Conservation (phyloP, 2,329 filamentous ascomycete genomes). For the Thelonectria discophora region DNA sequence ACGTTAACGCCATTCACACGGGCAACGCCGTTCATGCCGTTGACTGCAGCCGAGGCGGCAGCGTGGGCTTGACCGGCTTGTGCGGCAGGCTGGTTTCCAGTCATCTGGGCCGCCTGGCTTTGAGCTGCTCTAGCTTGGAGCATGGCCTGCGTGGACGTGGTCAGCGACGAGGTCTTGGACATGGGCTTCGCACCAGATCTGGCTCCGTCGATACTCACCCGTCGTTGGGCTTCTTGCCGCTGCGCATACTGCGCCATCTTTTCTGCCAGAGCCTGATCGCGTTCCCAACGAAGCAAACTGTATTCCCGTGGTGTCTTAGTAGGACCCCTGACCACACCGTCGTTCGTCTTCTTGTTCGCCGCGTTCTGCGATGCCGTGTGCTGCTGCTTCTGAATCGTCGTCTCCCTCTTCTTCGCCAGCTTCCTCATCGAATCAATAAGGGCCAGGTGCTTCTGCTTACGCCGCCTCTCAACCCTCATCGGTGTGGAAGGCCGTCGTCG, state of each 20-base stretch:
- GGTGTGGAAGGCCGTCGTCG: constrained; percentile 80
- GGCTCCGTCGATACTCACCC: constrained; percentile 54
- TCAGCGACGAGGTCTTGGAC: constrained; percentile 41
- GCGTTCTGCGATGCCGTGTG: constrained; percentile 81
- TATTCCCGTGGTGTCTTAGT: constrained; percentile 89
- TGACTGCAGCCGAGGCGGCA: constrained; percentile 41
- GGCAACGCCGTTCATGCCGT: constrained; percentile 34
- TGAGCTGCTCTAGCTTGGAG: constrained; percentile 55
- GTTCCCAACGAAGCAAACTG: constrained; percentile 86
- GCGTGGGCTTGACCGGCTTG: constrained; percentile 44
- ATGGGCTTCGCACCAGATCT: constrained; percentile 13
- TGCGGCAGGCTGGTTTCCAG: constrained; percentile 51
- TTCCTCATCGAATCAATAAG: constrained; percentile 96
- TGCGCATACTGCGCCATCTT: constrained; percentile 64
- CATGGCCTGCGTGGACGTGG: constrained; percentile 46
- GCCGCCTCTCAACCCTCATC: constrained; percentile 84
- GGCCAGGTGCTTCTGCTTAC: constrained; percentile 85
- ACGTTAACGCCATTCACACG: constrained; percentile 51
- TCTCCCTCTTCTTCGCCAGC: constrained; percentile 91
- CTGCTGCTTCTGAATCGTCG: constrained; percentile 84
- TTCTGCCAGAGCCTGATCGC: constrained; percentile 75
- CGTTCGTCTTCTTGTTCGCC: constrained; percentile 82
- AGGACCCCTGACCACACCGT: constrained; percentile 61
- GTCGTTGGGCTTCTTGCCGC: constrained; percentile 68
- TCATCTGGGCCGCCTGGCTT: constrained; percentile 56